Evolutionary conservation across 2,329 filamentous ascomycete genomes (phyloP).

Genomic region (Arthroderma uncinatum): DNA sequence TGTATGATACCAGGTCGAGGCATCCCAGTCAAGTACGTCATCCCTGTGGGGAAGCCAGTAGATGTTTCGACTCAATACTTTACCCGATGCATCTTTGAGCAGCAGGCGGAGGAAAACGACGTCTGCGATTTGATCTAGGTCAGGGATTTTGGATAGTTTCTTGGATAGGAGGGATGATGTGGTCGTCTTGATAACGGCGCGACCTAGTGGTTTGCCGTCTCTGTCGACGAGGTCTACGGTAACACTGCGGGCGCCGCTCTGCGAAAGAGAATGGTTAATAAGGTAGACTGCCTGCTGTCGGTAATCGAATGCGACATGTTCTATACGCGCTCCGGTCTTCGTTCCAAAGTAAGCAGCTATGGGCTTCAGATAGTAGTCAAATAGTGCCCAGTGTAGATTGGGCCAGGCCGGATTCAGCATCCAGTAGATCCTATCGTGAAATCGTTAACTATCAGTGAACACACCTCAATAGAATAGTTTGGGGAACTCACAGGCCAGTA

Average conservation of each 20-base stretch:
- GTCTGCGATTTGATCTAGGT: constrained; percentile 27
- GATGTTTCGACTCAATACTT: constrained; percentile 44
- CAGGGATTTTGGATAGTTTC: constrained; percentile 25
- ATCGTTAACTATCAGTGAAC: background rate
- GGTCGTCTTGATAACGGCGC: constrained; percentile 20
- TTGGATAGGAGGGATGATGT: constrained; percentile 40
- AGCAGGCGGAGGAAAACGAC: constrained; percentile 43
- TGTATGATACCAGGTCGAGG: constrained; percentile 50
- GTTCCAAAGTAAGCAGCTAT: constrained; percentile 50
- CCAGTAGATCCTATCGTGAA: constrained; percentile 47
- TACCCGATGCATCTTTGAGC: constrained; percentile 27
- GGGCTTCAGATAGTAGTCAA: constrained; percentile 51
- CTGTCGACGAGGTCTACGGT: constrained; percentile 41
- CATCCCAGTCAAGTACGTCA: constrained; percentile 46
- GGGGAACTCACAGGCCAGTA: constrained; percentile 38
- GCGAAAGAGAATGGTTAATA: constrained; percentile 43
- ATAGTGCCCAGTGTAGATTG: constrained; percentile 53
- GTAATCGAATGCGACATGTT: constrained; percentile 49
- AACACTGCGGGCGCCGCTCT: constrained; percentile 34
- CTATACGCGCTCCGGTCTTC: constrained; percentile 40
- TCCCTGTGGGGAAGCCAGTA: constrained; percentile 45
- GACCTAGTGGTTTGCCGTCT: constrained; percentile 36
- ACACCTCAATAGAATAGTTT: background rate
- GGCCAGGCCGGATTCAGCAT: constrained; percentile 58
- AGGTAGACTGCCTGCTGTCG: constrained; percentile 37